Evolutionary conservation across 257 asterid genomes (phyloP), one percentile per base, ranked within the genome.

Genomic region (Pogostemon cablin): DNA sequence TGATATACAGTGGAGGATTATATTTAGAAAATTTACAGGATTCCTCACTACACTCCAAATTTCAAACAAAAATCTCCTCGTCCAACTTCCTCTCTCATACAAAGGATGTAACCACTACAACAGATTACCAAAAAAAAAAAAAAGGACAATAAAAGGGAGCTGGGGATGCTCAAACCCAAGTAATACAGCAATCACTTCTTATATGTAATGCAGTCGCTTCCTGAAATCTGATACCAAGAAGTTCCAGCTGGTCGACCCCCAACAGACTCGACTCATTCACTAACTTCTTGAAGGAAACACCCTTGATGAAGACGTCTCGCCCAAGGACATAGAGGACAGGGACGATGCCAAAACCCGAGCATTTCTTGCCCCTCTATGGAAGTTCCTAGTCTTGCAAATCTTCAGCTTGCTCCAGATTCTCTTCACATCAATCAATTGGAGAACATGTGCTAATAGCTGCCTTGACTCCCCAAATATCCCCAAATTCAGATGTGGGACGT

Each of bases 321-420:
- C 91, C 65, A 89, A 67, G 3, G 96, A 87, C 15, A 90, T 87
- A 2, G 96, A 92, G 49, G 98, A 86, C 77, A 92, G 70, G 9
- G 98, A 91, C 0, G 95, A 91, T 5, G 98, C 98, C 98, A 96
- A 92, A 39, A 86, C 92, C 58, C 86, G 79, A 64, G 96, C 98
- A 71, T 79, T 92, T 75, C 86, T 76, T 9, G 96, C 95, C 32
- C 98, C 84, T 53, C 61, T 57, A 53, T 79, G 92, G 80, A 92
- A 83, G 84, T 82, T 92, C 62, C 95, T 77, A 50, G 81, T 84
- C 79, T 90, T 92, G 75, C 83, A 78, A 10, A 81, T 79, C 72
- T 84, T 86, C 53, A 91, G 77, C 86, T 84, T 87, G 75, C 81
- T 83, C 95, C 90, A 87, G 34, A 85, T 77, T 54, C 91, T 86